Evolutionary conservation across 345 rosid species (phyloP).

Genomic region (Sisymbrium altissimum): DNA sequence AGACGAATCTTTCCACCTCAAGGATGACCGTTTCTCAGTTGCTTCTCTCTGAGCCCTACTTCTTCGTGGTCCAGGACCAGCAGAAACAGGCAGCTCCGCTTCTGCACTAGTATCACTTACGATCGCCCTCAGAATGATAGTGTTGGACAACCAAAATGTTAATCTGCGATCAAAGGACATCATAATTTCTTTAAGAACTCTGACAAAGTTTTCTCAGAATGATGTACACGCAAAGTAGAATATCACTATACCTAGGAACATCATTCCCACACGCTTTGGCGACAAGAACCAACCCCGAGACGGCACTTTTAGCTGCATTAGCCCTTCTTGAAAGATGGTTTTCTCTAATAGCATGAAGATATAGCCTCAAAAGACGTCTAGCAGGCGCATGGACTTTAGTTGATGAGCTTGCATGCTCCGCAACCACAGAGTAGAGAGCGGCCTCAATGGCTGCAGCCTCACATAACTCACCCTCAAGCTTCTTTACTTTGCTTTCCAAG

Average conservation of each 20-base stretch:
- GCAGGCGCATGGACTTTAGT: slow-evolving; percentile 96
- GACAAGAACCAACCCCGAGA: slow-evolving; percentile 73
- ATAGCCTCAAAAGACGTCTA: slow-evolving; percentile 83
- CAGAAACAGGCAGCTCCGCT: slow-evolving; percentile 35
- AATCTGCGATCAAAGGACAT: slow-evolving; percentile 48
- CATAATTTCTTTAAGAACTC: background rate
- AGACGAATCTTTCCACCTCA: slow-evolving; percentile 64
- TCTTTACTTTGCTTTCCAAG: slow-evolving; percentile 59
- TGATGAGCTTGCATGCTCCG: slow-evolving; percentile 89
- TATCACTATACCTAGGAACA: slow-evolving; percentile 69
- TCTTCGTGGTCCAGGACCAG: slow-evolving; percentile 34
- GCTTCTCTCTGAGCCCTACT: slow-evolving; percentile 40
- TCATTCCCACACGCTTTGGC: slow-evolving; percentile 97
- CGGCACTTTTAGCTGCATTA: slow-evolving; percentile 73
- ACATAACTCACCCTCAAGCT: slow-evolving; percentile 83
- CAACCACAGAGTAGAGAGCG: slow-evolving; percentile 81
- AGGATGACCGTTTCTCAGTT: slow-evolving; percentile 36
- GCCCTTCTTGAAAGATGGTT: slow-evolving; percentile 53
- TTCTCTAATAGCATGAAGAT: slow-evolving; percentile 67
- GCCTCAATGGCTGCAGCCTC: slow-evolving; percentile 92
- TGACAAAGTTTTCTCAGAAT: background rate
- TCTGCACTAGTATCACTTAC: slow-evolving; percentile 47
- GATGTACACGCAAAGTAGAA: background rate
- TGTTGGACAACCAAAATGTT: slow-evolving; percentile 93
- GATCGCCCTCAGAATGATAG: slow-evolving; percentile 67